A percentile compares a stretch with the other conserved stretches of the same genome.
These are phyloP conservation scores for Aotearoamyces nothofagi DNA, from an alignment of 2,329 filamentous ascomycete genomes.

Conservation along the genomic window DNA sequence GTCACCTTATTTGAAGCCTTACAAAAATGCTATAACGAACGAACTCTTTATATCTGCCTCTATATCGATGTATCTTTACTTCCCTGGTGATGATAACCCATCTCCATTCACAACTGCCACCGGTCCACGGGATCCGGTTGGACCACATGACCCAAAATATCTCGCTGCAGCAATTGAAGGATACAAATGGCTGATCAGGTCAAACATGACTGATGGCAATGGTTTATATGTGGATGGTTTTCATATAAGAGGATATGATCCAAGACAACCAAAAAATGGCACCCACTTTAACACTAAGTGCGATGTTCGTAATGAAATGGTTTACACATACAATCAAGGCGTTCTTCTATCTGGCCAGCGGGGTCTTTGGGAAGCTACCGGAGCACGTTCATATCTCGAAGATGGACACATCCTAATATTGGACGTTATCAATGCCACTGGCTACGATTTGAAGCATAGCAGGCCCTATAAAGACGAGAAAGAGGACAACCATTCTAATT, in stretches of 20 bases:
- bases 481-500: not conserved
- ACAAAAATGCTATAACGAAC: slow-evolving; percentile 96
- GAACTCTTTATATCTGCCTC: slow-evolving; percentile 78
- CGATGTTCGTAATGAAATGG: slow-evolving; percentile 71
- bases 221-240: slow-evolving; percentile 81
- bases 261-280: slow-evolving; percentile 26
- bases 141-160: slow-evolving; percentile 41
- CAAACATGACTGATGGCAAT: slow-evolving; percentile 64
- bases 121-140: slow-evolving; percentile 16
- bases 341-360: slow-evolving; percentile 72
- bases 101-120: slow-evolving; percentile 41
- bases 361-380: slow-evolving; percentile 67
- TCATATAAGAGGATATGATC: slow-evolving; percentile 55
- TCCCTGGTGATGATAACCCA: slow-evolving; percentile 63
- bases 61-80: slow-evolving; percentile 78
- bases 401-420: slow-evolving; percentile 69
- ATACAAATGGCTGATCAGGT: slow-evolving; percentile 65
- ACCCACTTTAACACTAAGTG: slow-evolving; percentile 56
- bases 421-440: slow-evolving; percentile 63
- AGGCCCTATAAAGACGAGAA: slow-evolving; percentile 25
- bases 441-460: slow-evolving; percentile 42
- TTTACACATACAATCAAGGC: slow-evolving; percentile 94
- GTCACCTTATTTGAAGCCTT: slow-evolving; percentile 66
- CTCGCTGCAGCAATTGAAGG: slow-evolving; percentile 60
- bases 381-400: slow-evolving; percentile 51